Conservation (phyloP, 768 basidiomycete genomes). For the Lepiota venenata region DNA sequence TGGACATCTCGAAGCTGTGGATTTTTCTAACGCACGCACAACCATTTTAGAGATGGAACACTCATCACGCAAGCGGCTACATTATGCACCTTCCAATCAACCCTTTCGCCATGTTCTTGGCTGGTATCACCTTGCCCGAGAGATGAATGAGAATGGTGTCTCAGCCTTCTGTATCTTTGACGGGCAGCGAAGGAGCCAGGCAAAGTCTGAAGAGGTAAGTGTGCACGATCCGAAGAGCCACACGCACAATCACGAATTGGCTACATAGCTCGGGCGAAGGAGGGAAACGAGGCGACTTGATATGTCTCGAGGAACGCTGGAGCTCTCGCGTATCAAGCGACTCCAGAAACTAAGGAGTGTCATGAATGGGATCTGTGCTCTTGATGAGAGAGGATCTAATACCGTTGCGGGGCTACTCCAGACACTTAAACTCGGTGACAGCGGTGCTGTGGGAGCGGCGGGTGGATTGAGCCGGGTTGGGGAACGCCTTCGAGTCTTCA, state of each 20-base stretch:
- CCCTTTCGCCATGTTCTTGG: slow-evolving; percentile 68
- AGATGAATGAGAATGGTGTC: slow-evolving; percentile 55
- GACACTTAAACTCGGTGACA: slow-evolving; percentile 1
- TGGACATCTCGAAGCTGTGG: slow-evolving; percentile 3
- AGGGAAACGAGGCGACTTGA: slow-evolving; percentile 8
- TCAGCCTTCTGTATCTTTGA: slow-evolving; percentile 78
- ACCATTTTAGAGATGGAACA: slow-evolving; percentile 66
- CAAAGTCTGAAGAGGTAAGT: slow-evolving; percentile 71
- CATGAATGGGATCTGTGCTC: slow-evolving; percentile 1
- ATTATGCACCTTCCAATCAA: slow-evolving; percentile 66
- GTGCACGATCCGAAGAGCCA: neutral
- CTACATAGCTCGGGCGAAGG: slow-evolving; percentile 4
- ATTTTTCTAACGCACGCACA: slow-evolving; percentile 9
- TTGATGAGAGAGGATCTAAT: slow-evolving; percentile 3
- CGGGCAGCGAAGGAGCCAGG: slow-evolving; percentile 59
- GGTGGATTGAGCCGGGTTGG: slow-evolving; percentile 8
- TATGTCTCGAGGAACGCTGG: slow-evolving; percentile 6
- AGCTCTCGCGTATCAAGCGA: slow-evolving; percentile 8
- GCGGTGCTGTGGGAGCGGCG: slow-evolving; percentile 2
- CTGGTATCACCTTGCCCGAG: slow-evolving; percentile 70
- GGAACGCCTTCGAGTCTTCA: slow-evolving; percentile 6
- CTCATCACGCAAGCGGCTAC: slow-evolving; percentile 81
- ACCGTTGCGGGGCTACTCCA: neutral
- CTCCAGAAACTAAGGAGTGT: slow-evolving; percentile 9
- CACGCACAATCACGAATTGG: neutral